Evolutionary conservation across 1,284 basidiomycete genomes (phyloP).

Genomic region (Trichosporon asahii): DNA sequence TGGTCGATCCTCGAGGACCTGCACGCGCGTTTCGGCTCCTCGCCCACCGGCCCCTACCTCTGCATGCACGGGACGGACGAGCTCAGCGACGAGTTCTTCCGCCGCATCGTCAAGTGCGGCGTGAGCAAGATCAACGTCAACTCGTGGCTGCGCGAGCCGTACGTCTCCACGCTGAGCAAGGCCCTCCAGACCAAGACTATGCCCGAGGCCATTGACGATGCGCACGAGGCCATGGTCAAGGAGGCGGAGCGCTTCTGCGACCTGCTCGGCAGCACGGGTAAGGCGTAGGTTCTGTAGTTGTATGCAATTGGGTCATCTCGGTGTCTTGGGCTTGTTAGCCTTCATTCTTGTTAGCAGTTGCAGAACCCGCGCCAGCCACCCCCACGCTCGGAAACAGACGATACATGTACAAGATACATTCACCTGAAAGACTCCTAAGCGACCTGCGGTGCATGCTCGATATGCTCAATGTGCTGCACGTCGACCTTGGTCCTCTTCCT

Average conservation of each 20-base stretch:
- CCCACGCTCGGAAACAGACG: too few species aligned
- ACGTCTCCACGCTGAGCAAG: slow-evolving; percentile 36
- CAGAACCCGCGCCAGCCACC: too few species aligned
- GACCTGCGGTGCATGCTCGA: too few species aligned
- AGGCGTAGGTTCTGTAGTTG: slow-evolving; percentile 27
- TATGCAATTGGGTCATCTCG: too few species aligned
- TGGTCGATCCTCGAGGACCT: slow-evolving; percentile 37
- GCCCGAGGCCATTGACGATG: slow-evolving; percentile 49
- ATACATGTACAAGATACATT: too few species aligned
- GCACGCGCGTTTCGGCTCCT: slow-evolving; percentile 27
- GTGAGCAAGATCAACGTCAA: slow-evolving; percentile 53
- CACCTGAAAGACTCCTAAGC: too few species aligned
- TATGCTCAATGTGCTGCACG: neutral
- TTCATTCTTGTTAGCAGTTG: too few species aligned
- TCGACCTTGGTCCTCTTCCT: neutral
- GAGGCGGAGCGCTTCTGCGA: slow-evolving; percentile 45
- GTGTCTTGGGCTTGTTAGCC: too few species aligned
- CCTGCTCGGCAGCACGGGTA: slow-evolving; percentile 44
- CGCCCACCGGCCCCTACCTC: slow-evolving; percentile 30
- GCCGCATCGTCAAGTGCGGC: slow-evolving; percentile 45
- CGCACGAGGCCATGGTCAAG: slow-evolving; percentile 43
- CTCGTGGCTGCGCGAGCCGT: slow-evolving; percentile 52
- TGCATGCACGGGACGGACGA: slow-evolving; percentile 52
- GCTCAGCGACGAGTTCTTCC: slow-evolving; percentile 47
- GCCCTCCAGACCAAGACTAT: slow-evolving; percentile 41